Evolutionary conservation across 805 yeast species (phyloP), one percentile per base, ranked within the genome.

Genomic region (Clavispora vitiphila): DNA sequence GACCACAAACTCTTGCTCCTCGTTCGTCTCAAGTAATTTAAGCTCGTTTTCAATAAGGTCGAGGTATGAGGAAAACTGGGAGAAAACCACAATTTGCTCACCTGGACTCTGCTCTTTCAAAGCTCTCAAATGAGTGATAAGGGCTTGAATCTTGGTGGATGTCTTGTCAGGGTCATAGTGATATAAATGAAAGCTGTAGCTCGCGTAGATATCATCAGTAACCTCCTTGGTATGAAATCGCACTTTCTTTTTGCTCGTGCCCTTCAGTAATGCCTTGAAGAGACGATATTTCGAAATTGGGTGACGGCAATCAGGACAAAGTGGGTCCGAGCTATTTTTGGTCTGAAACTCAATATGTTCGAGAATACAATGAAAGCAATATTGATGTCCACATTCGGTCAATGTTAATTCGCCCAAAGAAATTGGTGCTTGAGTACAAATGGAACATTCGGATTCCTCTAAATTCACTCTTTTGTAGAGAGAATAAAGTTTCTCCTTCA

Each of bases 1-100:
- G 3, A 82, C 75, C 0, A 62, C 60, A 43, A 85, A 74, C 1
- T 78, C 80, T 25, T 38, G 43, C 12, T 43, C 36, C 15, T 65
- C 65, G 4, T 64, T 62, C 3, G 56, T 53, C 34, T 62, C 67
- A 2, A 60, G 39, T n/a, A 35, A 30, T 12, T 50, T 53, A 3
- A 90, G 60, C 48, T 83, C 93, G 15, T 56, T 58, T 51, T 84
- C 83, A 40, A 90, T 77, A 8, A 87, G 65, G 58, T 88, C 96
- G 45, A 90, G 60, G 54, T 80, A 91, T 0, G 86, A 74, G 0
- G 96, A 85, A 54, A 90, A 90, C 53, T 91, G 97, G 2, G 96
- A 88, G 56, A 91, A 91, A 0, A 91, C 90, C 38, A 91, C 89
- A 3, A 85, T 78, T 53, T 85, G 88, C 43, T 81, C 86, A 12